phyloP scores from a whole-genome alignment of 495 filamentous ascomycete genomes.

The Friedmanniomyces endolithicus region DNA sequence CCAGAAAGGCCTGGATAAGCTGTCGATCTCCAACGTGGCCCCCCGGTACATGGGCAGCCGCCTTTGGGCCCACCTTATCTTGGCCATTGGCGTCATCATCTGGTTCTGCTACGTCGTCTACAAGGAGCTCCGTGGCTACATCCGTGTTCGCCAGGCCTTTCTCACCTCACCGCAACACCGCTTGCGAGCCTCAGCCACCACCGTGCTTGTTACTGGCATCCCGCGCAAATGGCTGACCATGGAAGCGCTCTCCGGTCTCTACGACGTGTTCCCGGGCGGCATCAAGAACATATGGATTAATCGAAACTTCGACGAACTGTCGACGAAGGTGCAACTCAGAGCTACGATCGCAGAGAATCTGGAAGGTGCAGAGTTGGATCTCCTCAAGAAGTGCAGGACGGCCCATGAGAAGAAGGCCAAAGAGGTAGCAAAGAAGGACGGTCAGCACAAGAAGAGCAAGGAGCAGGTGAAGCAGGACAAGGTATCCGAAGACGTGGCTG shows the following conservation, averaged over 20 bases:
- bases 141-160: slow-evolving; percentile 86
- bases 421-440: slow-evolving; percentile 45
- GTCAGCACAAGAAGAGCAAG: slow-evolving; percentile 36
- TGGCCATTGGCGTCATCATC: slow-evolving; percentile 67
- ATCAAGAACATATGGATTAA: slow-evolving; percentile 96
- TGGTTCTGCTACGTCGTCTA: slow-evolving; percentile 87
- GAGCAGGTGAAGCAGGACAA: slow-evolving; percentile 34
- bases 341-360: slow-evolving; percentile 58
- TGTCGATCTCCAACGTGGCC: slow-evolving; percentile 87
- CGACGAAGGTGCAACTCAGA: slow-evolving; percentile 72
- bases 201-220: slow-evolving; percentile 82
- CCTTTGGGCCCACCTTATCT: slow-evolving; percentile 78
- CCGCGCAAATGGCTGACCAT: slow-evolving; percentile 77
- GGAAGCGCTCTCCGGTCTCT: slow-evolving; percentile 69
- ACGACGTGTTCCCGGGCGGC: slow-evolving; percentile 92
- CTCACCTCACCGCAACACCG: slow-evolving; percentile 93
- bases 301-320: slow-evolving; percentile 73
- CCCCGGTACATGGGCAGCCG: slow-evolving; percentile 49
- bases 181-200: slow-evolving; percentile 88
- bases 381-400: slow-evolving; percentile 68
- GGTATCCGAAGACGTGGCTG: slow-evolving; percentile 37
- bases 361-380: slow-evolving; percentile 71
- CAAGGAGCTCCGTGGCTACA: slow-evolving; percentile 75
- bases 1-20: slow-evolving; percentile 54
- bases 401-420: slow-evolving; percentile 57